A percentile compares a stretch with the other conserved stretches of the same genome.
Conservation (phyloP, 2,329 filamentous ascomycete species). For the Fusarium falciforme region DNA sequence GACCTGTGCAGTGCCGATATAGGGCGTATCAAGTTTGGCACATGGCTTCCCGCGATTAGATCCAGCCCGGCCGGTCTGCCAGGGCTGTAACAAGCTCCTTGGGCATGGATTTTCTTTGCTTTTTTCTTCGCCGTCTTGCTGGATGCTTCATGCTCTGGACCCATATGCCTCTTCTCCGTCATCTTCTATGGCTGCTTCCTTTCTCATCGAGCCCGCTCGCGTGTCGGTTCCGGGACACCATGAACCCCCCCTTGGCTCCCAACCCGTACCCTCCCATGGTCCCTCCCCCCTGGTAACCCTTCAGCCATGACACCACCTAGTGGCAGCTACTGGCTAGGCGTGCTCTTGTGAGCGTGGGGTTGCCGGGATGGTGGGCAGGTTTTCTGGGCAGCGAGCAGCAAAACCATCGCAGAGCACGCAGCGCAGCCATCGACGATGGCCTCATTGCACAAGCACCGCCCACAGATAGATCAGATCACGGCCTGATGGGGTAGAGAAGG, state of each 20-base stretch:
- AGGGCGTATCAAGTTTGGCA: constrained; percentile 35
- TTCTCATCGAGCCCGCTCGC: constrained; percentile 27
- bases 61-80: constrained; percentile 17
- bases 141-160: constrained; percentile 11
- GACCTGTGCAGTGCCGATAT: constrained; percentile 29
- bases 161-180: constrained; percentile 11
- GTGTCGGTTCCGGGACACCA: constrained; percentile 33
- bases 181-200: constrained; percentile 19
- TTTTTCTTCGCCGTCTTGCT: constrained; percentile 22
- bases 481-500: constrained; percentile 19
- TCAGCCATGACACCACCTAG: constrained; percentile 41
- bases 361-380: constrained; percentile 39
- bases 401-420: constrained; percentile 33
- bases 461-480: constrained; percentile 39
- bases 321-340: constrained; percentile 33
- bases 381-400: constrained; percentile 33
- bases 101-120: constrained; percentile 24
- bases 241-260: constrained; percentile 8
- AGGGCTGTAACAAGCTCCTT: constrained; percentile 32
- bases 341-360: constrained; percentile 38
- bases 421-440: constrained; percentile 38
- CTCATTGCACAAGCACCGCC: constrained; percentile 41
- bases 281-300: constrained; percentile 13
- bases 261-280: constrained; percentile 3
- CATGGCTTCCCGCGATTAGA: constrained; percentile 39